phyloP scores from a whole-genome alignment of 441 rosid species.

The Jatropha multifida region DNA sequence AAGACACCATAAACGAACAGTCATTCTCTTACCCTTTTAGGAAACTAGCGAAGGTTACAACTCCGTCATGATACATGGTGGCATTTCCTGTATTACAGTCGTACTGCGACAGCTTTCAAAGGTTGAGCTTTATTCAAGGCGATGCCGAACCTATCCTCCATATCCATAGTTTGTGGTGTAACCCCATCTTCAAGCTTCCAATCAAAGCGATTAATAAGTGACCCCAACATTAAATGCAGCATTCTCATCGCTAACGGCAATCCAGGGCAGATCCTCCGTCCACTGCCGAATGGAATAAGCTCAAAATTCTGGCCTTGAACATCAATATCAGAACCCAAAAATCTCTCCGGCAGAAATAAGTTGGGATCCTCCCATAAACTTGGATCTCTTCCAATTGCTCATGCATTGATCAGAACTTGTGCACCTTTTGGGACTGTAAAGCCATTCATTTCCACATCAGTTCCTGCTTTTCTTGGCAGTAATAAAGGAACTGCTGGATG shows the following conservation, averaged over 20 bases:
- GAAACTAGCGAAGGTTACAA: too few species aligned
- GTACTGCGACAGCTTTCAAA: neutral
- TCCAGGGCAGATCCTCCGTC: conserved; percentile 32
- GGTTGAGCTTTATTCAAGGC: conserved; percentile 13
- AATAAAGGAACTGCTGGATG: conserved; percentile 31
- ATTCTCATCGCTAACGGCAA: conserved; percentile 29
- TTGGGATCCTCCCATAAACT: conserved; percentile 25
- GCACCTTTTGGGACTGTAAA: conserved; percentile 23
- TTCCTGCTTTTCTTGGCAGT: conserved; percentile 26
- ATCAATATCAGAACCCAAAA: conserved; percentile 21
- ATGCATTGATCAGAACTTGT: conserved; percentile 24
- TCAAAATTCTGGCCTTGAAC: conserved; percentile 16
- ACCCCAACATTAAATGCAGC: conserved; percentile 28
- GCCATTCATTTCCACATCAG: conserved; percentile 15
- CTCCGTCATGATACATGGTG: too few species aligned
- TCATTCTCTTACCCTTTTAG: too few species aligned
- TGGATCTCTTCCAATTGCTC: conserved; percentile 17
- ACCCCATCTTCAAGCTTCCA: conserved; percentile 28
- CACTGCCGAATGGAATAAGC: conserved; percentile 26
- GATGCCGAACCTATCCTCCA: conserved; percentile 13
- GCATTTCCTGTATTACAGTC: neutral
- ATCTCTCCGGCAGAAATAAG: conserved; percentile 30
- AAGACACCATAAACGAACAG: too few species aligned
- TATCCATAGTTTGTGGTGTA: conserved; percentile 9
- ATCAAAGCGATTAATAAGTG: conserved; percentile 22